Base-by-base conservation (phyloP, 1,284 basidiomycete species). In the Stereum hirsutum region DNA sequence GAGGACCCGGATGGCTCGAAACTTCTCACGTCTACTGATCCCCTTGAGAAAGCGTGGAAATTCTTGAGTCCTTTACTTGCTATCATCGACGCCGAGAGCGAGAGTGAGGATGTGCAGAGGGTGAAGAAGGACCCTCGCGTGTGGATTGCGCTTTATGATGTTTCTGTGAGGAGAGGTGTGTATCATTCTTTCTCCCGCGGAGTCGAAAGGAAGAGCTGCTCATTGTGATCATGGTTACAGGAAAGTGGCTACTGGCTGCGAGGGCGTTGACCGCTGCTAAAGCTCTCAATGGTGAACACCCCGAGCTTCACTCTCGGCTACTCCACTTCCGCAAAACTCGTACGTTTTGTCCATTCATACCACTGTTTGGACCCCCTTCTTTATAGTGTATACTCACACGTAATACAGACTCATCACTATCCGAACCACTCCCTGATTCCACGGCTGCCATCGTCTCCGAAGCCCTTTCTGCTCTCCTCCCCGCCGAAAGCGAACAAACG, bases 1-100 rank as follows among this genome's bases (percentile, higher is more conserved):
- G 81, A 89, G 1, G 93, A 97, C 59, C 88, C 89, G 0, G 79
- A 84, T 19, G 93, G 93, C 21, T 56, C 74, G 41, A 84, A 86
- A 54, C 64, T 91, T 3, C 60, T 93, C 27, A 64, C 70, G 33
- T 69, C 72, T 6, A 56, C 74, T 2, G 83, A 88, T 45, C 82
- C 84, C 1, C 67, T 99, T 3, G 88, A 88, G 39, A 76, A 76
- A 12, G 92, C 93, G 0, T 70, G 75, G 42, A 87, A 83, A 56
- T 62, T 89, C 21, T 65, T 97, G 24, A 65, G 68, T n/a, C 84
- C 85, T 2, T 61, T 98, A 10, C 69, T 74, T 15, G 66, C 64
- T 2, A 63, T 81, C 24, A n/a, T n/a, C n/a, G n/a, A n/a, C n/a
- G n/a, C n/a, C n/a, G n/a, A n/a, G n/a, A n/a, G n/a, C n/a, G n/a